Percentiles rank a stretch among this genome's conserved stretches.
Evolutionary conservation across 805 yeast genomes (phyloP).

Genomic region (Lipomyces lipofer): DNA sequence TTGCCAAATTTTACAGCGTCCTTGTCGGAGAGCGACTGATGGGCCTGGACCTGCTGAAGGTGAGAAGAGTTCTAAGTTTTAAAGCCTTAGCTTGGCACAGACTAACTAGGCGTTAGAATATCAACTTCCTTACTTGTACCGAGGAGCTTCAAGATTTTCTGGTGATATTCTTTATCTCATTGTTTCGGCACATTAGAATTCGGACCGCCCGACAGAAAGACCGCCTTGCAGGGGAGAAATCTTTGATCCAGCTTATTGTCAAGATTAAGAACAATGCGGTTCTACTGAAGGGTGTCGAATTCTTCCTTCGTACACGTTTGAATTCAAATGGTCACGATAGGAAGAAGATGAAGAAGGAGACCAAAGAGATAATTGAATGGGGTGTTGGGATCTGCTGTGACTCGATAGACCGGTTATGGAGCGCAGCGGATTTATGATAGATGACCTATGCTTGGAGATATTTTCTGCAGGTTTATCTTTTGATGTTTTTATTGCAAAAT

Average conservation of each 20-base stretch:
- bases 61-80: not conserved
- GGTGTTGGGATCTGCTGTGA: slow-evolving; percentile 59
- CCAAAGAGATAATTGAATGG: slow-evolving; percentile 63
- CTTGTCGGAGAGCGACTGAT: slow-evolving; percentile 72
- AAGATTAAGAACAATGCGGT: slow-evolving; percentile 60
- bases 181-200: slow-evolving; percentile 20
- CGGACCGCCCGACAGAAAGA: slow-evolving; percentile 30
- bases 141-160: slow-evolving; percentile 23
- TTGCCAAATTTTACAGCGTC: slow-evolving; percentile 79
- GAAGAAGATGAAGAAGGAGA: slow-evolving; percentile 40
- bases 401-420: slow-evolving; percentile 16
- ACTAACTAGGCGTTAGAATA: slow-evolving; percentile 19
- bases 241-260: slow-evolving; percentile 50
- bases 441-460: not conserved
- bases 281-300: slow-evolving; percentile 65
- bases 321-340: too few relatives aligned
- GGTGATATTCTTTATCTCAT: slow-evolving; percentile 11
- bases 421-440: not conserved
- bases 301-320: slow-evolving; percentile 50
- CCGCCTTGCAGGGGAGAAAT: slow-evolving; percentile 49
- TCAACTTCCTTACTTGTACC: slow-evolving; percentile 19
- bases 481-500: not conserved
- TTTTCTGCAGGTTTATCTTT: too few relatives aligned
- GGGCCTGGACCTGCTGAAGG: slow-evolving; percentile 62
- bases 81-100: not conserved